Evolutionary conservation across 2,329 filamentous ascomycete genomes (phyloP), one percentile per base, ranked within the genome.

Genomic region (Neofusicoccum kwambonambiense): DNA sequence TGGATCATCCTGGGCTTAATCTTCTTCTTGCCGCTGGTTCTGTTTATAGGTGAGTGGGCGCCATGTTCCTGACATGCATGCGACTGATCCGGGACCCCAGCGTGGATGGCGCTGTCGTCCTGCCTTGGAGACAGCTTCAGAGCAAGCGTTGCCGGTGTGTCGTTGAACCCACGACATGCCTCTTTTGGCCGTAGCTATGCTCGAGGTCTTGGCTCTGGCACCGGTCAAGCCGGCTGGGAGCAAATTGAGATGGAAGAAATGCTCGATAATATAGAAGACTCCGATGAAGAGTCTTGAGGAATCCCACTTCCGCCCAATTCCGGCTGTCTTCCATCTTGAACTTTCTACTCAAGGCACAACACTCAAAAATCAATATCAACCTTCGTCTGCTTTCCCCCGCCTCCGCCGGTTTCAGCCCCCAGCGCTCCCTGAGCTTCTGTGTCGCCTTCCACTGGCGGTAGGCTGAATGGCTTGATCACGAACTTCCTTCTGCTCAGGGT

Each of bases 391-490:
- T 91, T 92, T 31, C 27, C 27, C 60, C 83, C 84, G 2, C 84
- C 67, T 2, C 84, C 67, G 77, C 78, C 57, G 73, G 73, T 67
- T 73, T 71, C 67, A 47, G 71, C 76, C 65, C 78, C 54, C 45
- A 71, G 71, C 2, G 66, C 77, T 12, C 78, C 80, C 73, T 88
- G 86, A 13, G 83, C 86, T 70, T 87, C 86, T 49, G 79, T 85
- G 69, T 93, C 92, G 1, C 90, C 92, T 63, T 93, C 91, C 45
- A 94, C 82, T 0, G 95, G 95, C 31, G 95, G 95, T 49, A 99
- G 81, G 74, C 90, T 95, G 77, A 93, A 97, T 0, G 93, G 92
- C 71, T 89, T 91, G 68, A 99, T 92, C 44, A 92, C 86, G 69
- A 99, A 87, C 60, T 92, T 93, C 70, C 86, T 89, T 71, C 92